These are phyloP conservation scores for Ganoderma lingzhi DNA, from an alignment of 1,284 basidiomycete species.

Conservation along the genomic window DNA sequence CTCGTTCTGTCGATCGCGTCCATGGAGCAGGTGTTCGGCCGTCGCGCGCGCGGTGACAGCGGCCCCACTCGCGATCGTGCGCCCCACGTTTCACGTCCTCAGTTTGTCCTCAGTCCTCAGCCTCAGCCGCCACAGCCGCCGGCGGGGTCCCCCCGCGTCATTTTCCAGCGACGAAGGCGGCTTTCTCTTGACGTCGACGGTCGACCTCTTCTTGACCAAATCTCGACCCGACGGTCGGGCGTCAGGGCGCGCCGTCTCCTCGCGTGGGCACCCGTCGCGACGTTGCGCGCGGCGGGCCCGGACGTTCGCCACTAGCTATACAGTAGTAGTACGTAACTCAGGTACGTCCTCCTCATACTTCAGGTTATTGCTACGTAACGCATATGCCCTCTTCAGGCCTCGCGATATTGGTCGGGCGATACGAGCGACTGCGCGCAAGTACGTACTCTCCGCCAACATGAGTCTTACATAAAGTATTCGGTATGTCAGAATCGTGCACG, in stretches of 20 bases:
- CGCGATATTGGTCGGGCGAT: conserved; percentile 3
- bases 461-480: too few relatives aligned
- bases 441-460: background rate
- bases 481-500: too few relatives aligned
- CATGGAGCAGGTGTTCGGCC: background rate
- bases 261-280: too few relatives aligned
- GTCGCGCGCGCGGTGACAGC: background rate
- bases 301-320: background rate
- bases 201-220: background rate
- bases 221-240: background rate
- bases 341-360: background rate
- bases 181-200: background rate
- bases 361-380: background rate
- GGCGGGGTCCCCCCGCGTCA: too few relatives aligned
- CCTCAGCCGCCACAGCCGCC: too few relatives aligned
- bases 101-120: too few relatives aligned
- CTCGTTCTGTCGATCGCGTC: background rate
- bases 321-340: background rate
- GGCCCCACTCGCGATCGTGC: background rate
- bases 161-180: background rate
- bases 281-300: background rate
- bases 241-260: background rate
- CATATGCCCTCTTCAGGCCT: background rate
- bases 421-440: background rate
- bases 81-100: background rate